These are phyloP conservation scores for Mycena sanguinolenta DNA, from an alignment of 768 basidiomycete species.

Conservation along the genomic window DNA sequence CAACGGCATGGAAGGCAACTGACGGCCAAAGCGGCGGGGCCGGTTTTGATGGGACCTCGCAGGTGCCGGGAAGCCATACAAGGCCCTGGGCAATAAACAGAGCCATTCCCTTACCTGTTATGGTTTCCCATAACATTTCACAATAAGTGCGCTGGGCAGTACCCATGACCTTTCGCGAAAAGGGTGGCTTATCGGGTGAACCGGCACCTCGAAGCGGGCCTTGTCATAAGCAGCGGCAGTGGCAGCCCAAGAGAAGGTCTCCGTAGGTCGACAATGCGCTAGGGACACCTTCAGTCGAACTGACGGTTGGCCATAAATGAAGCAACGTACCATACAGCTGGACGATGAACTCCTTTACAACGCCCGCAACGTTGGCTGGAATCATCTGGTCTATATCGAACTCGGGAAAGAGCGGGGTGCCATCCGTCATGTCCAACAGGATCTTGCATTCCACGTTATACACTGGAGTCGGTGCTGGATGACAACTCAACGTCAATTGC, in stretches of 20 bases:
- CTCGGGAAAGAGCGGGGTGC: not conserved
- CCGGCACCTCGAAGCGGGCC: not conserved
- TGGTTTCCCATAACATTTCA: no score
- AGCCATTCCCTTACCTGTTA: no score
- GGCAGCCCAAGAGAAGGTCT: not conserved
- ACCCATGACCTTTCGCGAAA: no score
- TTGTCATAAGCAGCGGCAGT: constrained; percentile 1
- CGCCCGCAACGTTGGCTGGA: not conserved
- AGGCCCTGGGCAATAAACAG: no score
- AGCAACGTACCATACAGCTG: no score
- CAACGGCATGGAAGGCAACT: no score
- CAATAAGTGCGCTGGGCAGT: no score
- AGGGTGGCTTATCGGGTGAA: no score
- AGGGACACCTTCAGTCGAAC: not conserved
- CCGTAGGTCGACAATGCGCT: constrained; percentile 1
- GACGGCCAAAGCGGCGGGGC: no score
- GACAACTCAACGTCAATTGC: not conserved
- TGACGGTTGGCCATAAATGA: no score
- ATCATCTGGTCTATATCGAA: not conserved
- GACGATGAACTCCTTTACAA: not conserved
- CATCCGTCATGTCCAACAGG: not conserved
- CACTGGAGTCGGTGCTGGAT: not conserved
- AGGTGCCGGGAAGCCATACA: no score
- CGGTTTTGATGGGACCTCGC: no score
- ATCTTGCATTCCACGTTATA: not conserved